These are phyloP conservation scores for Beauveria asiatica DNA, from an alignment of 2,329 filamentous ascomycete species.

Conservation along the genomic window DNA sequence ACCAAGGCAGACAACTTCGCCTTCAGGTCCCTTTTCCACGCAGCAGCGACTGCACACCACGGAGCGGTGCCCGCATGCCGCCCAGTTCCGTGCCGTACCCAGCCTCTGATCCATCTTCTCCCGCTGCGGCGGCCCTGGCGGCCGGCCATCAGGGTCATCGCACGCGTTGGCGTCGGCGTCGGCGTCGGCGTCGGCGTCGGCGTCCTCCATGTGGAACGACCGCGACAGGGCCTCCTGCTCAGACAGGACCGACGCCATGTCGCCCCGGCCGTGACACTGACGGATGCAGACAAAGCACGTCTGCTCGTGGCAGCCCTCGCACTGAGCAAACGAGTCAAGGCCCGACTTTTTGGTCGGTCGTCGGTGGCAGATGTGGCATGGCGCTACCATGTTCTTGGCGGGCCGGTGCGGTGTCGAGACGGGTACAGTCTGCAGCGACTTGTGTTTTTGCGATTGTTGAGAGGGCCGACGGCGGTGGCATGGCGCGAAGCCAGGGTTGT, in stretches of 20 bases:
- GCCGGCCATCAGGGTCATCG: neutral
- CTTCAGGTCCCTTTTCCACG: conserved; percentile 54
- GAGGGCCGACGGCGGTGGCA: neutral
- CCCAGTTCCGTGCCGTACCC: conserved; percentile 26
- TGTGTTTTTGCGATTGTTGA: neutral
- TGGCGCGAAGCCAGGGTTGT: neutral
- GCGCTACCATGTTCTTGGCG: conserved; percentile 27
- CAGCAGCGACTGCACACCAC: conserved; percentile 61
- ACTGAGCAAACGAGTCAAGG: conserved; percentile 57
- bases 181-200: conserved; percentile 14
- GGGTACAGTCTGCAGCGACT: neutral
- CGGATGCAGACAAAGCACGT: conserved; percentile 64
- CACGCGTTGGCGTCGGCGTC: conserved; percentile 11
- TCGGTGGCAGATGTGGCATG: conserved; percentile 61
- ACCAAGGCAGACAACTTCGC: conserved; percentile 58
- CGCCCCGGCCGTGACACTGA: conserved; percentile 45
- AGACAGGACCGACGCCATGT: conserved; percentile 17
- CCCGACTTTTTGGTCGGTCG: conserved; percentile 57
- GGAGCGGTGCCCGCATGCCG: conserved; percentile 36
- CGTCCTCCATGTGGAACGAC: conserved; percentile 45
- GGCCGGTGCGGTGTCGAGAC: neutral
- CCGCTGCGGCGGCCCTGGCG: neutral
- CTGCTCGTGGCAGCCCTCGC: conserved; percentile 50
- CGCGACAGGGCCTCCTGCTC: conserved; percentile 30
- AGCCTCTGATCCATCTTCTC: conserved; percentile 8